Conservation (phyloP, 805 yeast genomes). For the Candida peoriensis region DNA sequence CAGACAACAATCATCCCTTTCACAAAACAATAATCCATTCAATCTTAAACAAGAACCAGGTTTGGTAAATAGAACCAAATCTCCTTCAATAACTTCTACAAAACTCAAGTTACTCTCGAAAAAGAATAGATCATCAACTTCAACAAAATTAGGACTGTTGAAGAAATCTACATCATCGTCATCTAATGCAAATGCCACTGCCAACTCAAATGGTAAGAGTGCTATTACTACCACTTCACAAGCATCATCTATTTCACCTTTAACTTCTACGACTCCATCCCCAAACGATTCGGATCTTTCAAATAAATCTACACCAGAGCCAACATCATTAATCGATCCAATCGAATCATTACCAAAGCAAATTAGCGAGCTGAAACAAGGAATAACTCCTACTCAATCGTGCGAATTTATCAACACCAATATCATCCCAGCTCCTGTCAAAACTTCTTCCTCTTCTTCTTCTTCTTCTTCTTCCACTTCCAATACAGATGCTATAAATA, state of each 20-base stretch:
- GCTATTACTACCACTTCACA: neutral
- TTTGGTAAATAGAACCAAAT: slow-evolving; percentile 6
- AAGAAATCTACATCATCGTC: neutral
- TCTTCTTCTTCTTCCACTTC: neutral
- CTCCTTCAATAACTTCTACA: slow-evolving; percentile 15
- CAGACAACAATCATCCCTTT: slow-evolving; percentile 17
- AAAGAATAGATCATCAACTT: slow-evolving; percentile 8
- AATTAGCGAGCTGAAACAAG: too few species aligned
- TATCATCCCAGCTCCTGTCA: slow-evolving; percentile 4
- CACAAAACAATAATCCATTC: neutral
- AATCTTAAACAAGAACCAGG: slow-evolving; percentile 1
- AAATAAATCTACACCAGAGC: neutral
- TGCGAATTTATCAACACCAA: slow-evolving; percentile 2
- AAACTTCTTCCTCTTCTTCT: neutral
- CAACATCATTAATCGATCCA: slow-evolving; percentile 4
- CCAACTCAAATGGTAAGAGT: neutral
- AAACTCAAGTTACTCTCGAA: slow-evolving; percentile 20
- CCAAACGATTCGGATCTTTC: neutral
- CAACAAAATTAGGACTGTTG: slow-evolving; percentile 1
- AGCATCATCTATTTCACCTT: neutral
- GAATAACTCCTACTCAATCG: too few species aligned
- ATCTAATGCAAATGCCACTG: neutral
- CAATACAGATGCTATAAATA: neutral
- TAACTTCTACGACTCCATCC: neutral
- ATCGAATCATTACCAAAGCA: slow-evolving; percentile 7